Conservation (phyloP, 306 rosid species). For the Crotalaria pallida region DNA sequence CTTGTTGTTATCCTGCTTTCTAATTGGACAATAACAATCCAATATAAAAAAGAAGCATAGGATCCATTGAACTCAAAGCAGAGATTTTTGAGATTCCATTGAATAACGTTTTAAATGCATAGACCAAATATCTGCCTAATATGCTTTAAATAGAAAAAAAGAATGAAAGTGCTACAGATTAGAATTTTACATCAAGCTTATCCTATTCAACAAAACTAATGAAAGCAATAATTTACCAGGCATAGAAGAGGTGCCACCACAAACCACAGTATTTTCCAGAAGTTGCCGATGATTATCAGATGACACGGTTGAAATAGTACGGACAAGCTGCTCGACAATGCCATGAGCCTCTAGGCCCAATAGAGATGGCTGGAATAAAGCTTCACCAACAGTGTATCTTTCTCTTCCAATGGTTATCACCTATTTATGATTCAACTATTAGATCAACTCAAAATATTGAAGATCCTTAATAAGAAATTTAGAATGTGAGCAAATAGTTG, state of each 20-base stretch:
- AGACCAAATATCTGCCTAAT: background rate
- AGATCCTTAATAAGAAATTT: background rate
- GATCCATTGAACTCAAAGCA: background rate
- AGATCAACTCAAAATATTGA: slow-evolving; percentile 4
- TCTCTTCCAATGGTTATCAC: slow-evolving; percentile 84
- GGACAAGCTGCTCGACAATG: slow-evolving; percentile 97
- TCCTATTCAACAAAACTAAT: background rate
- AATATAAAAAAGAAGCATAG: slow-evolving; percentile 3
- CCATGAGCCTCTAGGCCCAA: slow-evolving; percentile 93
- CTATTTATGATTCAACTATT: slow-evolving; percentile 34
- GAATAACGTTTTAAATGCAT: background rate
- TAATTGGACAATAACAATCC: background rate
- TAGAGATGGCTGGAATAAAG: slow-evolving; percentile 84
- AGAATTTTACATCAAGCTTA: background rate
- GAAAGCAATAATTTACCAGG: slow-evolving; percentile 41
- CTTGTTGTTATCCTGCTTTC: background rate
- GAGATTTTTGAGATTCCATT: background rate
- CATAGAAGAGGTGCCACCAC: slow-evolving; percentile 89
- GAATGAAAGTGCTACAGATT: background rate
- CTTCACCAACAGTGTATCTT: slow-evolving; percentile 87
- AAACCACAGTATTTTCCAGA: slow-evolving; percentile 86
- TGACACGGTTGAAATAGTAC: slow-evolving; percentile 77
- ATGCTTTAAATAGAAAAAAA: background rate
- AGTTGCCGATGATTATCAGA: slow-evolving; percentile 92
- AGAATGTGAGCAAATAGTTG: background rate